phyloP scores from a whole-genome alignment of 2,329 filamentous ascomycete genomes.

The Akanthomyces muscarius region DNA sequence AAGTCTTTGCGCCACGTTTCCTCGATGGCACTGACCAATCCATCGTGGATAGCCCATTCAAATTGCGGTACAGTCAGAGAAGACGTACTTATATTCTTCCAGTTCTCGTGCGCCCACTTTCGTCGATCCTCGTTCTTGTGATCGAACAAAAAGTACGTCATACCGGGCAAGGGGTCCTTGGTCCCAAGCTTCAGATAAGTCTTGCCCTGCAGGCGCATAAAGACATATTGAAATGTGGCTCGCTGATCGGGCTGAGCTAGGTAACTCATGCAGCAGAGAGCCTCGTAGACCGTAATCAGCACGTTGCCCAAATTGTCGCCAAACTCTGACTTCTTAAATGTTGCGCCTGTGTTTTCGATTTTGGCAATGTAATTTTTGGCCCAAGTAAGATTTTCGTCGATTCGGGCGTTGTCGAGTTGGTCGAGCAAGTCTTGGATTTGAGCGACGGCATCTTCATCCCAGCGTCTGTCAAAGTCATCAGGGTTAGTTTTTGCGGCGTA shows the following conservation, averaged over 20 bases:
- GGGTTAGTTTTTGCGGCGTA: slow-evolving; percentile 22
- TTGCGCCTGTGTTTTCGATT: slow-evolving; percentile 43
- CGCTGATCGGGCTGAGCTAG: slow-evolving; percentile 54
- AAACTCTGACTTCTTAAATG: slow-evolving; percentile 45
- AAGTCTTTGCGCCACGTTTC: slow-evolving; percentile 51
- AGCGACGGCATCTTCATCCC: slow-evolving; percentile 47
- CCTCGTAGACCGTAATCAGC: slow-evolving; percentile 81
- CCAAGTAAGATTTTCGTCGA: slow-evolving; percentile 54
- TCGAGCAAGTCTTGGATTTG: slow-evolving; percentile 56
- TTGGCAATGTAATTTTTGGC: slow-evolving; percentile 53
- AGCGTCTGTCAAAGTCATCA: slow-evolving; percentile 28
- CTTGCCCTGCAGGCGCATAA: slow-evolving; percentile 67
- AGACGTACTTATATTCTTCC: slow-evolving; percentile 50
- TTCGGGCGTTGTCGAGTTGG: slow-evolving; percentile 56
- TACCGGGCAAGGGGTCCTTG: slow-evolving; percentile 71
- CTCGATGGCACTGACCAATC: slow-evolving; percentile 63
- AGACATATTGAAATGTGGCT: slow-evolving; percentile 72
- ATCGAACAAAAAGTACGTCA: slow-evolving; percentile 77
- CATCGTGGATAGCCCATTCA: slow-evolving; percentile 78
- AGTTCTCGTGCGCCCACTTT: slow-evolving; percentile 37
- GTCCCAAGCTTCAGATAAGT: slow-evolving; percentile 72
- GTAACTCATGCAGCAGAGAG: slow-evolving; percentile 78
- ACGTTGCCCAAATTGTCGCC: slow-evolving; percentile 51
- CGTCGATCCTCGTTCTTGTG: slow-evolving; percentile 53
- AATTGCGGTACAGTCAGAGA: slow-evolving; percentile 69